A percentile compares a stretch with the other conserved stretches of the same genome.
phyloP scores from a whole-genome alignment of 2,329 filamentous ascomycete species.

The Epichloe sibirici region DNA sequence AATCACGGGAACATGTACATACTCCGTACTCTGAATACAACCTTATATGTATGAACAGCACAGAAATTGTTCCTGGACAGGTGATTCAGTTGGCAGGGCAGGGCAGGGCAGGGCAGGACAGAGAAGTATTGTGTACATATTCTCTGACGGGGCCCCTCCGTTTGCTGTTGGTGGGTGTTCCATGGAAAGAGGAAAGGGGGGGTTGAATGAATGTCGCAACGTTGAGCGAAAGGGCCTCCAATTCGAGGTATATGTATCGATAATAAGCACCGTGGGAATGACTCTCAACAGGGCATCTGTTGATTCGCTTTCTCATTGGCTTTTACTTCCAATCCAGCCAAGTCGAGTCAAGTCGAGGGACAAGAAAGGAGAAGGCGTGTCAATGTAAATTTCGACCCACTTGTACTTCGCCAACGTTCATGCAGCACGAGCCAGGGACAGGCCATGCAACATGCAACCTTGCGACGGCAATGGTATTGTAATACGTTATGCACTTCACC shows the following conservation, averaged over 20 bases:
- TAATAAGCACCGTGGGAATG: no score
- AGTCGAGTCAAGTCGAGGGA: background rate
- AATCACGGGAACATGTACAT: no score
- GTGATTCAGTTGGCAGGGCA: background rate
- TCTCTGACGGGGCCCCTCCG: background rate
- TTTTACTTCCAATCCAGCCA: no score
- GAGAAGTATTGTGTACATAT: no score
- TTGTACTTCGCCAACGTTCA: slow-evolving; percentile 11
- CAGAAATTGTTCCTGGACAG: background rate
- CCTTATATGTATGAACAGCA: background rate
- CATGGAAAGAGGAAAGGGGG: background rate
- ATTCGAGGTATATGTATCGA: no score
- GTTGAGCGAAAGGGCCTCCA: no score
- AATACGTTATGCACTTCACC: no score
- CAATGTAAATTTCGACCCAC: slow-evolving; percentile 14
- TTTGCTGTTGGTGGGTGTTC: background rate
- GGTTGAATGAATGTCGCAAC: background rate
- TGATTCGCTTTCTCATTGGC: no score
- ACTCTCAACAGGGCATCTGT: background rate
- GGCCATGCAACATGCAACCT: background rate
- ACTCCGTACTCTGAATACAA: no score
- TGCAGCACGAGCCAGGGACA: slow-evolving; percentile 1
- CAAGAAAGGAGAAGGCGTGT: slow-evolving; percentile 8
- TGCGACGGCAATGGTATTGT: no score
- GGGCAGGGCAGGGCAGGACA: no score